Conservation (phyloP, 2,329 filamentous ascomycete species). For the Trichoderma sp. region DNA sequence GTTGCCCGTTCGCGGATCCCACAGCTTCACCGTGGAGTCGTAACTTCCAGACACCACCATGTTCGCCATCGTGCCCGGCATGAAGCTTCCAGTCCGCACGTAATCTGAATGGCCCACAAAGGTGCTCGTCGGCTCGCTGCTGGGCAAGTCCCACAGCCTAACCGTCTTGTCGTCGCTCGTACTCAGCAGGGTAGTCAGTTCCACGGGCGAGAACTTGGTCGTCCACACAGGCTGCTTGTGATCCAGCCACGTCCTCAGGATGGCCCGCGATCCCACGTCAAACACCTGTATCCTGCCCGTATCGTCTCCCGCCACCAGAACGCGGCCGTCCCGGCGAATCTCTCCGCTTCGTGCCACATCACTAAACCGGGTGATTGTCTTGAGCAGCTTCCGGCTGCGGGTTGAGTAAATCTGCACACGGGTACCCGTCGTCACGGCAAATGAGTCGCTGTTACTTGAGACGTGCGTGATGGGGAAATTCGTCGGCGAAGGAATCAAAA, state of each 20-base stretch:
- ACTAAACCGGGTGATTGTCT: constrained; percentile 92
- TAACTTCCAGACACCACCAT: constrained; percentile 90
- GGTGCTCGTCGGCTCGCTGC: constrained; percentile 72
- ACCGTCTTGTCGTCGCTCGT: constrained; percentile 93
- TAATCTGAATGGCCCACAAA: constrained; percentile 92
- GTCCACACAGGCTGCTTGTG: constrained; percentile 95
- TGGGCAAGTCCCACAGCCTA: constrained; percentile 89
- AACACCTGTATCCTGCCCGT: constrained; percentile 93
- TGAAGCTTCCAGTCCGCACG: constrained; percentile 83
- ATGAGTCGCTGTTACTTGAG: constrained; percentile 74
- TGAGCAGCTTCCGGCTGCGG: constrained; percentile 86
- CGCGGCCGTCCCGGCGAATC: constrained; percentile 83
- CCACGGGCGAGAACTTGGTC: constrained; percentile 87
- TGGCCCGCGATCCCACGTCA: constrained; percentile 83
- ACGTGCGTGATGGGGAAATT: constrained; percentile 91
- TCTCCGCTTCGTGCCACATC: constrained; percentile 89
- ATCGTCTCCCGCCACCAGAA: constrained; percentile 90
- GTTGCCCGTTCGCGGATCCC: constrained; percentile 80
- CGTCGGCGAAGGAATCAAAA: constrained; percentile 87
- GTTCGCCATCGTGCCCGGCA: constrained; percentile 73
- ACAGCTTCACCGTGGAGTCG: constrained; percentile 88
- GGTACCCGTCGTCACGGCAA: constrained; percentile 92
- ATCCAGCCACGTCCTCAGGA: constrained; percentile 91
- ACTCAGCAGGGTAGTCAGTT: constrained; percentile 84
- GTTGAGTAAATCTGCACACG: constrained; percentile 93